Percentiles rank a stretch among this genome's conserved stretches.
Conservation (phyloP, 2,329 filamentous ascomycete genomes). For the Claviceps lovelessii region DNA sequence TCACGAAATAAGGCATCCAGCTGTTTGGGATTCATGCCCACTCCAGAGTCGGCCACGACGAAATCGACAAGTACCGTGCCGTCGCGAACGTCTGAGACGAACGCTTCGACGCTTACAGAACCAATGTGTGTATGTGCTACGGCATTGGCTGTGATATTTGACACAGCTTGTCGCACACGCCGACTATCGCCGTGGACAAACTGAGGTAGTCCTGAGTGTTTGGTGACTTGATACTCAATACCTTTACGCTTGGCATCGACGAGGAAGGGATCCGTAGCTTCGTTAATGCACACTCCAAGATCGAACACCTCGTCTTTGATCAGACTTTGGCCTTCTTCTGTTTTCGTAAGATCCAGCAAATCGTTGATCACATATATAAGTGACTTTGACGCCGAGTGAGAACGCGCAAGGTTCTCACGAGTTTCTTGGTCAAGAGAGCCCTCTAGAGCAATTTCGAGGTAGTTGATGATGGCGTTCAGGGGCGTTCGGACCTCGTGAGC, state of each 20-base stretch:
- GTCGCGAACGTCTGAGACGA: slow-evolving; percentile 39
- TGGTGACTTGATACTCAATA: slow-evolving; percentile 52
- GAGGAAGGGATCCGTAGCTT: slow-evolving; percentile 61
- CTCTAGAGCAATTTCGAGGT: slow-evolving; percentile 80
- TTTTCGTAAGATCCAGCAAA: slow-evolving; percentile 74
- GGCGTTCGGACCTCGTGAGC: slow-evolving; percentile 86
- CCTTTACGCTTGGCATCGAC: slow-evolving; percentile 63
- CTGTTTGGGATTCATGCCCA: slow-evolving; percentile 51
- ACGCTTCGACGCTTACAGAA: slow-evolving; percentile 55
- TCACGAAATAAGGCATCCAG: slow-evolving; percentile 44
- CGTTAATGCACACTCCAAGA: slow-evolving; percentile 53
- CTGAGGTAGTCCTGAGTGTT: slow-evolving; percentile 54
- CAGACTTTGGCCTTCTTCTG: slow-evolving; percentile 65
- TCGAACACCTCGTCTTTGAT: slow-evolving; percentile 73
- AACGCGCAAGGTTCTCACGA: slow-evolving; percentile 67
- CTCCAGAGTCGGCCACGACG: slow-evolving; percentile 60
- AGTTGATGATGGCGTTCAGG: slow-evolving; percentile 88
- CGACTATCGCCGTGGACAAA: slow-evolving; percentile 66
- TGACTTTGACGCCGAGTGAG: slow-evolving; percentile 83
- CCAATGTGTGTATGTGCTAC: slow-evolving; percentile 62
- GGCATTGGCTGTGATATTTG: slow-evolving; percentile 74
- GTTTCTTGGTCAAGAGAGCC: slow-evolving; percentile 67
- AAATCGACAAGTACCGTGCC: slow-evolving; percentile 56
- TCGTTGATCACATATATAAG: slow-evolving; percentile 92
- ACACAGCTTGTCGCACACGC: slow-evolving; percentile 66